A percentile compares a stretch with the other conserved stretches of the same genome.
phyloP scores from a whole-genome alignment of 768 basidiomycete species.

The Astraeus odoratus region DNA sequence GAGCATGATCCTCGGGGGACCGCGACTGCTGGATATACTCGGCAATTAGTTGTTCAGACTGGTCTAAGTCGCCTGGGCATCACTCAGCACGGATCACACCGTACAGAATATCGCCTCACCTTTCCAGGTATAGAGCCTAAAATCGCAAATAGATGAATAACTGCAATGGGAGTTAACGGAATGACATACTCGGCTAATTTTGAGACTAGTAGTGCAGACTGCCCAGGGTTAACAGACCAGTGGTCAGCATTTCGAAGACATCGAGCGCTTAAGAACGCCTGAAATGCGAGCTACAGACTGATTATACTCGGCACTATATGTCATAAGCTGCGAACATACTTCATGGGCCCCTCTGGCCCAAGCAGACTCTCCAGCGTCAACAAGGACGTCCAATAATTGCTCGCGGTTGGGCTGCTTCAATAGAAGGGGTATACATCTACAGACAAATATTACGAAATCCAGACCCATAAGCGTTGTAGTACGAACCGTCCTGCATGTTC shows the following conservation, averaged over 20 bases:
- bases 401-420: slow-evolving; percentile 55
- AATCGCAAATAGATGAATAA: not conserved
- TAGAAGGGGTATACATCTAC: slow-evolving; percentile 55
- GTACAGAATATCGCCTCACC: not conserved
- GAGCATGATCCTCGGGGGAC: slow-evolving; percentile 48
- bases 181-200: slow-evolving; percentile 54
- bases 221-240: slow-evolving; percentile 42
- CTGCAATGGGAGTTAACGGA: not conserved
- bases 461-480: not conserved
- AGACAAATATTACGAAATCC: not conserved
- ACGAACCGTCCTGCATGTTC: slow-evolving; percentile 58
- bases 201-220: slow-evolving; percentile 48
- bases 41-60: slow-evolving; percentile 45
- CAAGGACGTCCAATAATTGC: slow-evolving; percentile 51
- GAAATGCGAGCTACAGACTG: slow-evolving; percentile 45
- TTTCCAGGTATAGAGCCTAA: slow-evolving; percentile 1
- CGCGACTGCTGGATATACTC: slow-evolving; percentile 47
- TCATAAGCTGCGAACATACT: slow-evolving; percentile 30
- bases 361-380: slow-evolving; percentile 66
- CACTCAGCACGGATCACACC: not conserved
- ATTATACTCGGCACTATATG: not conserved
- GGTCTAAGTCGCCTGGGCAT: slow-evolving; percentile 42
- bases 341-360: slow-evolving; percentile 71
- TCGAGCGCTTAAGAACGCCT: slow-evolving; percentile 54
- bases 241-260: slow-evolving; percentile 46